Evolutionary conservation across 2,329 filamentous ascomycete genomes (phyloP), one percentile per base, ranked within the genome.

Genomic region (Leptodontidium sp.): DNA sequence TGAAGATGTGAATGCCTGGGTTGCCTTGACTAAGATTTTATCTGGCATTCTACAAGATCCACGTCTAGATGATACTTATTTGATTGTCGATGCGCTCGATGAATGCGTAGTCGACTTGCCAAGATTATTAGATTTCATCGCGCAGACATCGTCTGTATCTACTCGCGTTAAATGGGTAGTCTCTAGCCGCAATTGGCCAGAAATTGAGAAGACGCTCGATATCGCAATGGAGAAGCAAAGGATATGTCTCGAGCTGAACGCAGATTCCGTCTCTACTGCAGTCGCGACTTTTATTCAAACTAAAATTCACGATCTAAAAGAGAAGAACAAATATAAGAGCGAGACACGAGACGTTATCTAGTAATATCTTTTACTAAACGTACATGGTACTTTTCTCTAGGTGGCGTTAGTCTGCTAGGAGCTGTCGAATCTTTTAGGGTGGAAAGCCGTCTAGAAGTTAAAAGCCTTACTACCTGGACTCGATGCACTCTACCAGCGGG

Each of bases 81-180:
- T 86, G 4, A 68, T 85, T 14, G 73, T 86, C 53, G 82, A 86
- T 73, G 83, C 82, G 0, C 80, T 86, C 0, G 70, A 62, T 0
- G 76, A 21, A 21, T 21, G 21, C 21, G 21, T 21, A 21, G 21
- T 21, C 21, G 21, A 21, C 21, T 21, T 21, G 21, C 21, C 21
- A 21, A 21, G 21, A 21, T 21, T 21, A 21, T 21, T 21, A 21
- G 21, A 21, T 21, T 21, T 21, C 21, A 21, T 21, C 21, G 21
- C 21, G 21, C 1, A 21, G 21, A 21, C 21, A 21, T 21, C 71
- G 14, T 65, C 67, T 0, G 29, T 38, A 61, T 71, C 66, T 66
- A 43, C 74, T 45, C 53, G 66, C 6, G 72, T 79, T 1, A 85
- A 82, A 69, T 84, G 81, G 79, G 68, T 85, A n/a, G 68, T 83